Percentiles rank a stretch among this genome's conserved stretches.
Evolutionary conservation across 2,329 filamentous ascomycete genomes (phyloP).

Genomic region (Talaromyces sp.): DNA sequence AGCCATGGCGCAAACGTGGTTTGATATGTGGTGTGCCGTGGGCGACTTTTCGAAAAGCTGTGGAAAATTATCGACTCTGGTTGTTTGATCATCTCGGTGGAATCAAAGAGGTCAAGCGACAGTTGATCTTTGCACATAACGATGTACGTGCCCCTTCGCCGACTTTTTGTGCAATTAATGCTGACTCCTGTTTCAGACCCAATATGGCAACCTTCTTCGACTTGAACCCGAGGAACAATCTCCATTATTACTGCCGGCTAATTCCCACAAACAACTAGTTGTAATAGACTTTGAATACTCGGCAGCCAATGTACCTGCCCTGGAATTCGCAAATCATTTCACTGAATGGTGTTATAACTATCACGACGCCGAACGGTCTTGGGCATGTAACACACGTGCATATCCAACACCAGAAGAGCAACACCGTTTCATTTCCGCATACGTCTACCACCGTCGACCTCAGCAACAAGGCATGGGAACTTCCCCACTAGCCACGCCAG

Average conservation of each 20-base stretch:
- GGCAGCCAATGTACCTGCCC: conserved; percentile 77
- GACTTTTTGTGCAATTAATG: not conserved
- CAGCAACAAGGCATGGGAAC: conserved; percentile 35
- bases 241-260: conserved; percentile 80
- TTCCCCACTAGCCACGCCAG: conserved; percentile 47
- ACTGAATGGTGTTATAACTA: conserved; percentile 99
- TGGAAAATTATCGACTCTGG: conserved; percentile 74
- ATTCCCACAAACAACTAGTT: conserved; percentile 91
- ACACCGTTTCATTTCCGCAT: conserved; percentile 77
- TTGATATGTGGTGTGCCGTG: conserved; percentile 82
- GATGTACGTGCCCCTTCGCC: conserved; percentile 61
- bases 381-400: conserved; percentile 62
- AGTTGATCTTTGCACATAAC: conserved; percentile 93
- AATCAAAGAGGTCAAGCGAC: conserved; percentile 62
- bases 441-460: conserved; percentile 67
- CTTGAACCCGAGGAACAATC: conserved; percentile 68
- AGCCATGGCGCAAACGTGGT: conserved; percentile 66
- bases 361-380: conserved; percentile 65
- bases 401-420: conserved; percentile 84
- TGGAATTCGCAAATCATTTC: conserved; percentile 98
- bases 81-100: conserved; percentile 71
- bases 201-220: conserved; percentile 96
- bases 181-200: conserved; percentile 60
- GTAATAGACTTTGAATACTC: conserved; percentile 99
- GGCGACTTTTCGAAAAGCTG: conserved; percentile 68